Evolutionary conservation across 148 eudicot genomes (phyloP).

Genomic region (Euryodendron excelsum): DNA sequence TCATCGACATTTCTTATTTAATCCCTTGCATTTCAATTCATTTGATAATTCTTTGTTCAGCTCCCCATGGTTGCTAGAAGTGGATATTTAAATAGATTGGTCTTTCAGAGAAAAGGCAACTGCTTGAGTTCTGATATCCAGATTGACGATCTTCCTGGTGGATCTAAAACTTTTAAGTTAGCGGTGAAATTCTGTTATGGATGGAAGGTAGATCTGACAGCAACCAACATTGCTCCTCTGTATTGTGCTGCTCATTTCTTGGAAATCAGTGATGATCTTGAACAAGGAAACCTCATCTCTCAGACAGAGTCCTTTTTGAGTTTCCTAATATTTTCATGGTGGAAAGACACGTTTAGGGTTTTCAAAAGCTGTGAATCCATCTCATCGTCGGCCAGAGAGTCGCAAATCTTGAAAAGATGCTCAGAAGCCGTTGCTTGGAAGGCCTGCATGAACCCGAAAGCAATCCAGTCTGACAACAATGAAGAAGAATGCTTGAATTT

Average conservation of each 20-base stretch:
- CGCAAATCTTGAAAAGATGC: constrained; percentile 35
- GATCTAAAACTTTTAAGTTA: constrained; percentile 37
- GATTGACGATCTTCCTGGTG: constrained; percentile 43
- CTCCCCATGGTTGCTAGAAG: constrained; percentile 48
- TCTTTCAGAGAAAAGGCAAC: constrained; percentile 29
- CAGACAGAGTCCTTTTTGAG: constrained; percentile 40
- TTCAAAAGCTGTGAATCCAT: constrained; percentile 45
- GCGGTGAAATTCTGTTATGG: constrained; percentile 49
- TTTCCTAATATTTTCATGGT: constrained; percentile 39
- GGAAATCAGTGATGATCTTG: constrained; percentile 46
- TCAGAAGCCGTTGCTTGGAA: constrained; percentile 53
- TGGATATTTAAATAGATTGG: constrained; percentile 39
- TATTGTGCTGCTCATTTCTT: constrained; percentile 47
- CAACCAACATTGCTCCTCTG: constrained; percentile 33
- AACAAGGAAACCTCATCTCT: constrained; percentile 36
- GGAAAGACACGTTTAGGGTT: constrained; percentile 48
- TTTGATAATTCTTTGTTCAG: constrained; percentile 20
- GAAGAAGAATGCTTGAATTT: constrained; percentile 13
- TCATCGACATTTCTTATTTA: background rate
- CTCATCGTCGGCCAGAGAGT: constrained; percentile 35
- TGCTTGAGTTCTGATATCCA: constrained; percentile 2
- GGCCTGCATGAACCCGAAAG: constrained; percentile 28
- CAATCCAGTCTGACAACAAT: background rate
- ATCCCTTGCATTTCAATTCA: background rate
- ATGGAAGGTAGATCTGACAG: constrained; percentile 37